Evolutionary conservation across 768 basidiomycete genomes (phyloP).

Genomic region (Termitomyces sp.): DNA sequence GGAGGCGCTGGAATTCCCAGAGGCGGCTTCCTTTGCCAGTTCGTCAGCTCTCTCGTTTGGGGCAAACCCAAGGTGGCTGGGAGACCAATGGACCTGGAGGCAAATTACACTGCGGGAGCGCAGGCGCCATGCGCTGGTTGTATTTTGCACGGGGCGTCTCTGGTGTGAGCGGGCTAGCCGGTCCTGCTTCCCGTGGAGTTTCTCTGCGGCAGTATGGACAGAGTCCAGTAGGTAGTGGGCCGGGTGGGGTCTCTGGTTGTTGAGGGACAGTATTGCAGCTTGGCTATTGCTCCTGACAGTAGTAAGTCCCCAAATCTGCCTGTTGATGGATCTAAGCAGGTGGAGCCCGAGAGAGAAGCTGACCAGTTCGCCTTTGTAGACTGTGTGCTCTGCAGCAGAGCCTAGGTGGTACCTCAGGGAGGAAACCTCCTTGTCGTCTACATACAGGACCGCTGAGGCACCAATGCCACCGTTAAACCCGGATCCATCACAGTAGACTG

Average conservation of each 20-base stretch:
- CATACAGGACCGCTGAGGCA: neutral
- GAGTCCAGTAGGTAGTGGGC: neutral
- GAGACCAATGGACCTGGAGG: neutral
- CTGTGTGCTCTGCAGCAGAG: neutral
- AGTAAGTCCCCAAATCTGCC: neutral
- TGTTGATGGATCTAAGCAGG: neutral
- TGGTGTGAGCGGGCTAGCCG: too few relatives aligned
- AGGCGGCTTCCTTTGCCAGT: neutral
- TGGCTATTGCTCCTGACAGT: neutral
- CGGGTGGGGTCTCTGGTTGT: neutral
- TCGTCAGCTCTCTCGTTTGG: neutral
- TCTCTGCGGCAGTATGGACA: neutral
- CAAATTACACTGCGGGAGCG: neutral
- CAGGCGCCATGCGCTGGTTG: neutral
- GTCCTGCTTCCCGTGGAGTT: neutral
- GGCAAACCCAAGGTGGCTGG: neutral
- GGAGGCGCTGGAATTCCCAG: neutral
- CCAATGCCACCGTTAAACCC: neutral
- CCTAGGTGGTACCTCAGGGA: neutral
- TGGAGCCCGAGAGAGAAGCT: neutral
- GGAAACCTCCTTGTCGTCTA: neutral
- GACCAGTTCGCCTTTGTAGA: neutral
- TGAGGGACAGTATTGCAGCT: neutral
- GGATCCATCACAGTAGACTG: neutral
- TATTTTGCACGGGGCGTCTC: too few relatives aligned